Evolutionary conservation across 495 filamentous ascomycete species (phyloP), one percentile per base, ranked within the genome.

Genomic region (Penicillium crystallinum): DNA sequence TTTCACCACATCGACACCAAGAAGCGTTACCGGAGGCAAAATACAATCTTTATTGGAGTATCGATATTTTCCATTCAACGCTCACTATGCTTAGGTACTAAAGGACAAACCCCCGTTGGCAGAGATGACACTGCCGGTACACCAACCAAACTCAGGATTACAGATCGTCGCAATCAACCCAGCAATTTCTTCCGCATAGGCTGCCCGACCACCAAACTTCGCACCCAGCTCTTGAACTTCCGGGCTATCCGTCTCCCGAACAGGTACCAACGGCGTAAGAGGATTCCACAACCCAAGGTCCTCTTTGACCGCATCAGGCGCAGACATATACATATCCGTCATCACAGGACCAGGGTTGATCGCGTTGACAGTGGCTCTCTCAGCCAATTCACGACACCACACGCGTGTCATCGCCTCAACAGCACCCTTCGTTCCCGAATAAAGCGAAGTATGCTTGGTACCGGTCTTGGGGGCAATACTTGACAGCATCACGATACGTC

Each of bases 331-430:
- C 81, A 82, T 89, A 46, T 87, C 86, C 1, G 83, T 86, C 52
- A 77, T 76, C 0, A 89, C 87, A 0, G 88, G 87, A 1, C 89
- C 89, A 0, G 88, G 89, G 66, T 91, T 93, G 37, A 93, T 71
- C 1, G 82, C 78, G 62, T 91, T 91, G 35, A 91, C 87, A 0
- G 89, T 93, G 2, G 73, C 75, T 12, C 80, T 65, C 62, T 88
- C 81, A 6, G 78, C 70, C 22, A 93, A 72, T 70, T 93, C 89
- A 11, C 85, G 74, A 0, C 78, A 67, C 89, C 89, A 93, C 1
- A 83, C 85, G 5, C 29, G 29, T 7, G 29, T 31, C 29, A 31
- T 31, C 6, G 29, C 29, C 29, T 31, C 29, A 31, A 31, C 2
- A 10, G 29, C 29, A 8, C 29, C 29, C 11, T 31, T 31, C 2